Base-by-base conservation (phyloP, 2,329 filamentous ascomycete genomes). In the Alternaria viburni region DNA sequence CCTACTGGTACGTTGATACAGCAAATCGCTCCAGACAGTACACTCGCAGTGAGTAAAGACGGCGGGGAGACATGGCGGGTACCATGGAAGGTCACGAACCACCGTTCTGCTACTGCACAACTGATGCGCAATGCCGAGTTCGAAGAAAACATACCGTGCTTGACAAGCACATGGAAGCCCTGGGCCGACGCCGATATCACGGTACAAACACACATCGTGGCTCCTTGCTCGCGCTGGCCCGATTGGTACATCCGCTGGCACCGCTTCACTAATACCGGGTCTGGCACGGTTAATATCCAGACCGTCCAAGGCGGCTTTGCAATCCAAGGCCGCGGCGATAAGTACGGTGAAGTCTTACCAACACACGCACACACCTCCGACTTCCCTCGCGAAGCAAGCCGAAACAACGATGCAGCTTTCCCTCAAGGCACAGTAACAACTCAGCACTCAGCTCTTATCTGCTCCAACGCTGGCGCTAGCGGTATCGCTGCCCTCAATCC, bases 21-120 rank as follows among this genome's bases (percentile, higher is more conserved):
- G n/a, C 80, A 82, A 57, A 75, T 79, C 8, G 80, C 81, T 0
- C 80, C 80, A 15, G 81, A 82, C 58, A 81, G 73, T 57, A 81
- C 77, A 0, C 65, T 82, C 1, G 74, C 76, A 5, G 60, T 81
- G 2, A 82, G 78, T 43, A 76, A 77, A 61, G 80, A 82, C 54
- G 72, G 65, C 0, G 79, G 77, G 1, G 78, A 81, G 45, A 81
- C 76, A 12, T 82, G 80, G 80, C 76, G 74, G 3, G 71, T 80
- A 10, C 77, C 79, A 10, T 81, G 79, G 75, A 79, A 78, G 59
- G 62, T 72, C 1, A 45, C 25, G 0, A 59, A 59, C 1, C 50
- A 63, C 7, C 9, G 45, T 4, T 66, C 70, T 28, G 57, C 56
- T 5, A 60, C 47, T 8, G 65, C 62, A 11, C 46, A 17, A 8